phyloP scores from a whole-genome alignment of 2,329 filamentous ascomycete genomes.

The Aspergillus neoniger region DNA sequence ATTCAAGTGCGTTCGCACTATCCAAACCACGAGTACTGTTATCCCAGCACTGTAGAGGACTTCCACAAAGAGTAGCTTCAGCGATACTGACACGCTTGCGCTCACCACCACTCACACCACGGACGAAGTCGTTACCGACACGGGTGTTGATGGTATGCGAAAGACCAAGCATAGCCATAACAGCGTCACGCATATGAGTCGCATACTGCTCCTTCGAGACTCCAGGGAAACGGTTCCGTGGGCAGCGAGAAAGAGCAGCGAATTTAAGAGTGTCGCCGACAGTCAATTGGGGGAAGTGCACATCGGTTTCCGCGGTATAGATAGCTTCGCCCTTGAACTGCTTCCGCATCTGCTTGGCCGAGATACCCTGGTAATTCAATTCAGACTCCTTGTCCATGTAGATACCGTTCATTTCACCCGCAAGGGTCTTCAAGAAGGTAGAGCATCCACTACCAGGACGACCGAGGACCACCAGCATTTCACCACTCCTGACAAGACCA shows the following conservation, averaged over 20 bases:
- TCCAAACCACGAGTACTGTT: slow-evolving; percentile 56
- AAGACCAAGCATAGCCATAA: slow-evolving; percentile 48
- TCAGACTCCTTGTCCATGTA: slow-evolving; percentile 69
- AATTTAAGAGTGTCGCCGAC: slow-evolving; percentile 80
- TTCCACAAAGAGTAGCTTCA: slow-evolving; percentile 53
- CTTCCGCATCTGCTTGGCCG: slow-evolving; percentile 59
- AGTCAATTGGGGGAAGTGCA: slow-evolving; percentile 76
- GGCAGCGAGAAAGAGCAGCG: slow-evolving; percentile 66
- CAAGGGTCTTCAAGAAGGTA: slow-evolving; percentile 83
- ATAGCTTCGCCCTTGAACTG: slow-evolving; percentile 81
- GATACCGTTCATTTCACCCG: slow-evolving; percentile 81
- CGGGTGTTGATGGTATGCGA: slow-evolving; percentile 56
- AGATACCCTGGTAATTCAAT: slow-evolving; percentile 73
- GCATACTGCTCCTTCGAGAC: slow-evolving; percentile 48
- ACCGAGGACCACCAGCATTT: slow-evolving; percentile 61
- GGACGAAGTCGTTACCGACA: slow-evolving; percentile 59
- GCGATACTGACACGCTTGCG: slow-evolving; percentile 64
- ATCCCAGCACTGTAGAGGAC: slow-evolving; percentile 52
- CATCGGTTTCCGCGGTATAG: slow-evolving; percentile 82
- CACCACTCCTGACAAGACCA: slow-evolving; percentile 60
- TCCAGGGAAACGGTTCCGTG: slow-evolving; percentile 42
- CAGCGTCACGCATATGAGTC: slow-evolving; percentile 46
- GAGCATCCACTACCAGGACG: slow-evolving; percentile 63
- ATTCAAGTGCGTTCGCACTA: slow-evolving; percentile 59
- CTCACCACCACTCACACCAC: slow-evolving; percentile 63